Percentiles rank a stretch among this genome's conserved stretches.
Conservation (phyloP, 306 rosid genomes). For the Quercus glauca region DNA sequence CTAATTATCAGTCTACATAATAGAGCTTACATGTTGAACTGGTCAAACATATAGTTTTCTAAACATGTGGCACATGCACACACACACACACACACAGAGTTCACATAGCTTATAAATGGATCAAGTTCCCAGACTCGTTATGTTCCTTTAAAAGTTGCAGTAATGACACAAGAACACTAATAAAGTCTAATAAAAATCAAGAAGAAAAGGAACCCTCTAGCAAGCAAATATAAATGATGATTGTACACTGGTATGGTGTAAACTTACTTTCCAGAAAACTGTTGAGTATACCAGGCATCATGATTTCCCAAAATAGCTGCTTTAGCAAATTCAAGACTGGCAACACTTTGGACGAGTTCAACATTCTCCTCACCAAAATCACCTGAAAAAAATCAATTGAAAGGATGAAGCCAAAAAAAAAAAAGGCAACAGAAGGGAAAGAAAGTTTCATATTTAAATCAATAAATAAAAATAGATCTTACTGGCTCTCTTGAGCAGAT, state of each 20-base stretch:
- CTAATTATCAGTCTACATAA: constrained; percentile 7
- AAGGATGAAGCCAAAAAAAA: constrained; percentile 4
- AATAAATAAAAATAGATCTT: constrained; percentile 17
- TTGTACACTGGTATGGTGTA: constrained; percentile 5
- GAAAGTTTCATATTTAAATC: not conserved
- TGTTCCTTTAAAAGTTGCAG: not conserved
- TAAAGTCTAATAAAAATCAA: not conserved
- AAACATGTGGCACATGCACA: not conserved
- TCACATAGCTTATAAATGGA: not conserved
- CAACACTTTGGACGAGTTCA: constrained; percentile 72
- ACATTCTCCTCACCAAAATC: constrained; percentile 95
- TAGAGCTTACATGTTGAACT: constrained; percentile 16
- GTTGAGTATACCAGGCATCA: constrained; percentile 83
- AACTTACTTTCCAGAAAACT: constrained; percentile 75
- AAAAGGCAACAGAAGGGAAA: not conserved
- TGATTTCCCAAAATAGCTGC: constrained; percentile 88
- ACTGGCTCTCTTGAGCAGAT: not conserved
- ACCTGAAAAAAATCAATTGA: constrained; percentile 42
- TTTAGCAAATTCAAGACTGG: constrained; percentile 67
- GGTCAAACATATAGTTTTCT: constrained; percentile 8
- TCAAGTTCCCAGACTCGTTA: not conserved
- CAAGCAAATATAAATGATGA: not conserved
- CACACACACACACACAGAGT: not conserved
- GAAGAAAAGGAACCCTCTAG: not conserved
- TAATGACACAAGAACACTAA: not conserved